Evolutionary conservation across 2,329 filamentous ascomycete species (phyloP), one percentile per base, ranked within the genome.

Genomic region (Microsporum audouinii): DNA sequence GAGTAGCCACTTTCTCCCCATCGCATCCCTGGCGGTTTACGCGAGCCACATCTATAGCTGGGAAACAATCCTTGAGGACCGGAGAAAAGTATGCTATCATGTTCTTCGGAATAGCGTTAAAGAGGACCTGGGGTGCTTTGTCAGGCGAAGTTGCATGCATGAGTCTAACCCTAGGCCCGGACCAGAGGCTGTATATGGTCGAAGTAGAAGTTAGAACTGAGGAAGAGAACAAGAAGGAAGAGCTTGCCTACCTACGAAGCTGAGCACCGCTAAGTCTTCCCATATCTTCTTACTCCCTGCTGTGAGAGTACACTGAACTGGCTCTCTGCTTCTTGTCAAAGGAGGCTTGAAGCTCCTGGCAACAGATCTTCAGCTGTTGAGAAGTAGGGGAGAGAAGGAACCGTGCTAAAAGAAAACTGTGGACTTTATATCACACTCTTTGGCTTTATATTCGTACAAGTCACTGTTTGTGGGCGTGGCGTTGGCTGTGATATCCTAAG

Each of bases 21-120:
- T 65, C 63, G 27, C 64, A 63, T 23, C 63, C 64, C 17, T 45
- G 55, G 43, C 63, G 63, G 41, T 60, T 60, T 2, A 61, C 64
- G 17, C 60, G 47, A 10, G 23, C 10, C 5, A 45, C 36, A 56
- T 8, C 51, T 27, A n/a, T 8, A n/a, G 55, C 8, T 17, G 64
- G 63, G 51, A 64, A 63, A 29, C 59, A 62, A 33, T 64, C 64
- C 17, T 49, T 59, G 5, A 64, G 23, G 23, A 60, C 41, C 6
- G 27, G n/a, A 29, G 64, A 65, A 45, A 65, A 65, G 17, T 64
- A 60, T 2, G 14, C 60, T 3, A 62, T 33, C 14, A 63, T 29
- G 47, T 58, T 58, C 51, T 60, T 58, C 17, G 64, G 64, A 23
- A 63, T 61, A 34, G 51, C 43, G 6, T 59, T 34, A 38, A 41